A percentile compares a stretch with the other conserved stretches of the same genome.
phyloP scores from a whole-genome alignment of 2,329 filamentous ascomycete species.

The Rhinocladiella mackenziei region DNA sequence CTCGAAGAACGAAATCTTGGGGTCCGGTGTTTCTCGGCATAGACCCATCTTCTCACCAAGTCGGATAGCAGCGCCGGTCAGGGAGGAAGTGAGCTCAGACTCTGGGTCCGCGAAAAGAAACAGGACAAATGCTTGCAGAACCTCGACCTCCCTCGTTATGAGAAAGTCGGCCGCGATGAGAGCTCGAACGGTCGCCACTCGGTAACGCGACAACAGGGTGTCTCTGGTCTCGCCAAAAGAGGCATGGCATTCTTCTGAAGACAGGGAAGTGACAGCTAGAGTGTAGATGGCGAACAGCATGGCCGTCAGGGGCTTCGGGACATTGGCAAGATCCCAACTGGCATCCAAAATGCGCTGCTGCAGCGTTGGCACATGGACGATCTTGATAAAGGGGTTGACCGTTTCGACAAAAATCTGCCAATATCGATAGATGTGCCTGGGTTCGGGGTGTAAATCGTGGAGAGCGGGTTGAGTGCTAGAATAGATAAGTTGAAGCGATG shows the following conservation, averaged over 20 bases:
- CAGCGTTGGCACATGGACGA: constrained; percentile 63
- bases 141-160: constrained; percentile 42
- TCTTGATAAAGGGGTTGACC: constrained; percentile 64
- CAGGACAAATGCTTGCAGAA: constrained; percentile 48
- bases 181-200: constrained; percentile 46
- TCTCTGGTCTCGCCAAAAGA: constrained; percentile 39
- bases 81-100: constrained; percentile 39
- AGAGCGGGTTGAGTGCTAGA: constrained; percentile 12
- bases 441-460: constrained; percentile 55
- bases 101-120: constrained; percentile 34
- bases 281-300: constrained; percentile 67
- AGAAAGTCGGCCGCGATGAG: constrained; percentile 44
- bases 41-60: constrained; percentile 36
- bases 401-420: constrained; percentile 70
- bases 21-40: constrained; percentile 42
- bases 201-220: constrained; percentile 41
- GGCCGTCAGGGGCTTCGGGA: constrained; percentile 57
- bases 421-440: constrained; percentile 49
- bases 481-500: constrained; percentile 38
- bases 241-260: constrained; percentile 50
- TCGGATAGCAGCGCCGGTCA: constrained; percentile 39
- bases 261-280: constrained; percentile 56
- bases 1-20: constrained; percentile 50
- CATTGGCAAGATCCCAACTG: constrained; percentile 52
- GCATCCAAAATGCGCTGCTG: constrained; percentile 63